Evolutionary conservation across 1,284 basidiomycete species (phyloP).

Genomic region (Austroboletus niveus): DNA sequence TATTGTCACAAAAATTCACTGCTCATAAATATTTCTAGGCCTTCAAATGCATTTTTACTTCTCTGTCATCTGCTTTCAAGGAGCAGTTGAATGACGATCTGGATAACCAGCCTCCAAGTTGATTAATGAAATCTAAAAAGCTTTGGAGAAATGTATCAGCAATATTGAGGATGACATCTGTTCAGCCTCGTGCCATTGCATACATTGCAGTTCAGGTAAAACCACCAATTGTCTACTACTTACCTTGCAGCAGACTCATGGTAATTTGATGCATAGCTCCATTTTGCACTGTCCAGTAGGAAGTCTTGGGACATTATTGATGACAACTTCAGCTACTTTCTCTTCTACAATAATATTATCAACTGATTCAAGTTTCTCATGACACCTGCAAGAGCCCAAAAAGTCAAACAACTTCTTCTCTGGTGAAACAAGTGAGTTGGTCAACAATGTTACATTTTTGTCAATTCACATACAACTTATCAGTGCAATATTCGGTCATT

Average conservation of each 20-base stretch:
- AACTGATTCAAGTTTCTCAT: conserved; percentile 4
- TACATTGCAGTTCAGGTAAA: conserved; percentile 13
- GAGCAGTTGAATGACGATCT: background rate
- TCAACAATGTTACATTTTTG: too few species aligned
- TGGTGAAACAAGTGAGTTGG: conserved; percentile 15
- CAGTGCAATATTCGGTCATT: too few species aligned
- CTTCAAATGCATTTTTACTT: conserved; percentile 30
- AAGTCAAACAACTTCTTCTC: conserved; percentile 1
- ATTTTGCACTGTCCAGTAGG: conserved; percentile 7
- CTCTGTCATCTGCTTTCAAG: conserved; percentile 24
- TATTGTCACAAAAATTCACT: too few species aligned
- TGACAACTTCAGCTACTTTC: conserved; percentile 7
- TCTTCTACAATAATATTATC: conserved; percentile 10
- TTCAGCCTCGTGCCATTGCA: conserved; percentile 10
- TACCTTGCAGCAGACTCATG: too few species aligned
- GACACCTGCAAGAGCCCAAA: background rate
- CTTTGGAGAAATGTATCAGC: background rate
- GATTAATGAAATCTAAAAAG: background rate
- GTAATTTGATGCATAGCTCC: conserved; percentile 2
- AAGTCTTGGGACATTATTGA: conserved; percentile 1
- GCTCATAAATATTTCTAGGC: conserved; percentile 14
- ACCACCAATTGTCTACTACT: too few species aligned
- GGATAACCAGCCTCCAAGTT: background rate
- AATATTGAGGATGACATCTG: conserved; percentile 4
- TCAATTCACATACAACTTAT: too few species aligned